Evolutionary conservation across 768 basidiomycete species (phyloP).

Genomic region (Pleurotus tuber-regium): DNA sequence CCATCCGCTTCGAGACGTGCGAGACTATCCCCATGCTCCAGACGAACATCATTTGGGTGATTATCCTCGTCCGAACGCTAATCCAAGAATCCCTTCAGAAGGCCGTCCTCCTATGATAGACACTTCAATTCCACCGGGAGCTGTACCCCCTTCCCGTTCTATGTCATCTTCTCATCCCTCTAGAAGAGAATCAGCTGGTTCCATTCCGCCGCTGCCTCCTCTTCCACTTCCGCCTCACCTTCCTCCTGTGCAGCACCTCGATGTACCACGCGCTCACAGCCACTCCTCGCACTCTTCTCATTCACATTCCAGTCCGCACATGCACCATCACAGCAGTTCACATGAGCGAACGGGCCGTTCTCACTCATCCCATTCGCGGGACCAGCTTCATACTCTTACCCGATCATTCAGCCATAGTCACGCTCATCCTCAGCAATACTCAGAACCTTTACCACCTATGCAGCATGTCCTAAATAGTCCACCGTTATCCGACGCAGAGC

Average conservation of each 20-base stretch:
- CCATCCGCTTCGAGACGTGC: slow-evolving; percentile 34
- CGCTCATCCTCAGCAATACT: slow-evolving; percentile 42
- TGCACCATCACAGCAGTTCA: slow-evolving; percentile 40
- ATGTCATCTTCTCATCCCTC: slow-evolving; percentile 38
- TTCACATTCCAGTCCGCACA: slow-evolving; percentile 37
- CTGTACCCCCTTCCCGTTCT: slow-evolving; percentile 35
- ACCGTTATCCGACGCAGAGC: slow-evolving; percentile 42
- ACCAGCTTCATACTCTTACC: slow-evolving; percentile 36
- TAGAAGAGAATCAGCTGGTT: slow-evolving; percentile 41
- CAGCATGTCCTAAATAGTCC: slow-evolving; percentile 52
- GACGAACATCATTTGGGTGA: slow-evolving; percentile 46
- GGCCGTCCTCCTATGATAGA: slow-evolving; percentile 51
- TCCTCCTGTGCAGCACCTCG: slow-evolving; percentile 38
- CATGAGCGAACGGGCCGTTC: slow-evolving; percentile 48
- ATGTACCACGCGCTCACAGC: slow-evolving; percentile 34
- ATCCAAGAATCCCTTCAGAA: slow-evolving; percentile 46
- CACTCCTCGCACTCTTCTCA: slow-evolving; percentile 34
- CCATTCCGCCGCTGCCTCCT: slow-evolving; percentile 32
- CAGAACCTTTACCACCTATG: slow-evolving; percentile 41
- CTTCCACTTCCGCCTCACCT: slow-evolving; percentile 47
- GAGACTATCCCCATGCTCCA: slow-evolving; percentile 38
- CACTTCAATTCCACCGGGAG: slow-evolving; percentile 40
- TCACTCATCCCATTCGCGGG: slow-evolving; percentile 51
- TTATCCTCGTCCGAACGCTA: slow-evolving; percentile 47
- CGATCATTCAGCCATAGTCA: slow-evolving; percentile 35